Evolutionary conservation across 495 filamentous ascomycete genomes (phyloP).

Genomic region (Hypoxylon perforatum): DNA sequence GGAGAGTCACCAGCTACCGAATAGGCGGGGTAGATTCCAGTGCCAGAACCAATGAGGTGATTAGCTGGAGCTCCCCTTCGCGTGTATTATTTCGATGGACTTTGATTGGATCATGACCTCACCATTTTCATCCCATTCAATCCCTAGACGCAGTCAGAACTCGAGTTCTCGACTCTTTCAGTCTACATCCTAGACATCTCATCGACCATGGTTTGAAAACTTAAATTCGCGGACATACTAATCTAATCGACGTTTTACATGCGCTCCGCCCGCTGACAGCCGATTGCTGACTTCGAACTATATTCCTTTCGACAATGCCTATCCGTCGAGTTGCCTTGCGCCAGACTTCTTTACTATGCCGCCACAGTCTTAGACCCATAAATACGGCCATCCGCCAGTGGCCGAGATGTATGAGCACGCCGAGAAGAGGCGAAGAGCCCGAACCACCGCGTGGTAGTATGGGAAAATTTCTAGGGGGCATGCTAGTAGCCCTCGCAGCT

Average conservation of each 20-base stretch:
- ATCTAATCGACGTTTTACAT: neutral
- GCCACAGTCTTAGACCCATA: constrained; percentile 10
- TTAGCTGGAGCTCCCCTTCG: neutral
- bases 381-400: constrained; percentile 40
- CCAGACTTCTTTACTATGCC: constrained; percentile 35
- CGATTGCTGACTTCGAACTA: neutral
- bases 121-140: neutral
- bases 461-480: constrained; percentile 25
- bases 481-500: constrained; percentile 35
- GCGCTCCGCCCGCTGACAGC: neutral
- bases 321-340: constrained; percentile 38
- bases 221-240: too few relatives aligned
- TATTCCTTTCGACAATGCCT: constrained; percentile 30
- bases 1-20: neutral
- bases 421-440: neutral
- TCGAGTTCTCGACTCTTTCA: neutral
- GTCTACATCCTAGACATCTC: neutral
- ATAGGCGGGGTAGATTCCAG: neutral
- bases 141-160: neutral
- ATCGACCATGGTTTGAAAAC: constrained; percentile 2
- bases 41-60: neutral
- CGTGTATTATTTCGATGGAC: constrained; percentile 24
- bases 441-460: constrained; percentile 10
- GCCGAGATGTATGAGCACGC: constrained; percentile 45
- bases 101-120: constrained; percentile 33